phyloP scores from a whole-genome alignment of 331 rosid species.

The Telfairia occidentalis region DNA sequence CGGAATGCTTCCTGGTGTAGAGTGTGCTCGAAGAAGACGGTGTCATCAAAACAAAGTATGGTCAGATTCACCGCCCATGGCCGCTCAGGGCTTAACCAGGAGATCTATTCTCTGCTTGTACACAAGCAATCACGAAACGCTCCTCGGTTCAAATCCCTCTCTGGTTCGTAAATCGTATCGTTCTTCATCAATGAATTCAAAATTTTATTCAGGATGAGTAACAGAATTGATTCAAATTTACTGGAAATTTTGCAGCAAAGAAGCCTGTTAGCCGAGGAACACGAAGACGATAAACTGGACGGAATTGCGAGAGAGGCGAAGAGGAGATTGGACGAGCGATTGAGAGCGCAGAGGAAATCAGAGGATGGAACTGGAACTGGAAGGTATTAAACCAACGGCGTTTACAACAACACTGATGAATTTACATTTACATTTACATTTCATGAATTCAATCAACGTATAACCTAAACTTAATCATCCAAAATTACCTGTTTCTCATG shows the following conservation, averaged over 20 bases:
- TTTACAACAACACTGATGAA: background rate
- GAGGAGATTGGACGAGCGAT: constrained; percentile 50
- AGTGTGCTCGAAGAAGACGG: constrained; percentile 71
- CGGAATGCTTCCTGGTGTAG: constrained; percentile 87
- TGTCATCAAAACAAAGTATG: constrained; percentile 31
- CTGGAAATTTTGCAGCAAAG: constrained; percentile 20
- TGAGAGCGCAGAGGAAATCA: constrained; percentile 24
- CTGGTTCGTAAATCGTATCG: constrained; percentile 15
- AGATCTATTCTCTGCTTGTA: constrained; percentile 53
- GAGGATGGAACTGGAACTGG: background rate
- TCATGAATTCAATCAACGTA: background rate
- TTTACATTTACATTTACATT: background rate
- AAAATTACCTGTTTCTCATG: background rate
- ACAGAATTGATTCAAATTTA: background rate
- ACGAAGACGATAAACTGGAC: constrained; percentile 35
- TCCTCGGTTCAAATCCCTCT: constrained; percentile 22
- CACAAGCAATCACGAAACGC: constrained; percentile 33
- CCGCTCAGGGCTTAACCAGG: constrained; percentile 25
- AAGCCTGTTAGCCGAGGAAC: constrained; percentile 18
- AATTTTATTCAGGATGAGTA: background rate
- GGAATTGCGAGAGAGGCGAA: constrained; percentile 55
- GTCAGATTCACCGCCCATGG: constrained; percentile 24
- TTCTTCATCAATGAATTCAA: background rate
- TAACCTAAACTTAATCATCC: no score
- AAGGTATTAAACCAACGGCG: constrained; percentile 25